phyloP scores from a whole-genome alignment of 768 basidiomycete genomes.

The Suillus lakei region DNA sequence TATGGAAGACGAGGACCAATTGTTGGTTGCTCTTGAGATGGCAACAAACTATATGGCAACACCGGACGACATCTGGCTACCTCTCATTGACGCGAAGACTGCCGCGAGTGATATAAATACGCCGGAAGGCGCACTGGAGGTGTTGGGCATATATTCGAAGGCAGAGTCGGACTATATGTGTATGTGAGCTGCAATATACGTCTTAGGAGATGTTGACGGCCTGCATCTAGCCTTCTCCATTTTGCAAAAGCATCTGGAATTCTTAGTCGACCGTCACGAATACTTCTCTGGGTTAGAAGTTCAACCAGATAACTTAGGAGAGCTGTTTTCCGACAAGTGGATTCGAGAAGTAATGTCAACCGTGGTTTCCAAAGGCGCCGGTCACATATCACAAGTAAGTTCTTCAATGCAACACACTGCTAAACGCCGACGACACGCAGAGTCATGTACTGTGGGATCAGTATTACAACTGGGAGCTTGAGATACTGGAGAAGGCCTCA shows the following conservation, averaged over 20 bases:
- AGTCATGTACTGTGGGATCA: slow-evolving; percentile 73
- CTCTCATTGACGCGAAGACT: slow-evolving; percentile 61
- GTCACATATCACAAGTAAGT: slow-evolving; percentile 64
- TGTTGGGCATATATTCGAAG: slow-evolving; percentile 63
- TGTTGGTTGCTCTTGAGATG: slow-evolving; percentile 67
- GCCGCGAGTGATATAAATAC: slow-evolving; percentile 56
- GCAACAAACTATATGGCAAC: slow-evolving; percentile 64
- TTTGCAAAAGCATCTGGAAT: slow-evolving; percentile 68
- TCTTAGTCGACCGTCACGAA: slow-evolving; percentile 49
- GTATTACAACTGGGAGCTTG: slow-evolving; percentile 77
- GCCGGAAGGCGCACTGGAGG: slow-evolving; percentile 52
- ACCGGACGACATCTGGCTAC: slow-evolving; percentile 76
- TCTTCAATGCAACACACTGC: neutral
- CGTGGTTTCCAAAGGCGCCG: slow-evolving; percentile 59
- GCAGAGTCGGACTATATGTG: slow-evolving; percentile 84
- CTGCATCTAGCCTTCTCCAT: slow-evolving; percentile 70
- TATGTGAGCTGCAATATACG: slow-evolving; percentile 43
- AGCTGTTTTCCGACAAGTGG: slow-evolving; percentile 65
- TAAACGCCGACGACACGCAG: slow-evolving; percentile 43
- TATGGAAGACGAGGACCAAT: slow-evolving; percentile 61
- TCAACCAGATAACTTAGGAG: slow-evolving; percentile 56
- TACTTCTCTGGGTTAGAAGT: slow-evolving; percentile 39
- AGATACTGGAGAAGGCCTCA: slow-evolving; percentile 56
- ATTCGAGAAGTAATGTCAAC: slow-evolving; percentile 58
- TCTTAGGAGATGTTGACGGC: neutral